Conservation (phyloP, 2,329 filamentous ascomycete genomes). For the Byssoonygena ceratinophila region DNA sequence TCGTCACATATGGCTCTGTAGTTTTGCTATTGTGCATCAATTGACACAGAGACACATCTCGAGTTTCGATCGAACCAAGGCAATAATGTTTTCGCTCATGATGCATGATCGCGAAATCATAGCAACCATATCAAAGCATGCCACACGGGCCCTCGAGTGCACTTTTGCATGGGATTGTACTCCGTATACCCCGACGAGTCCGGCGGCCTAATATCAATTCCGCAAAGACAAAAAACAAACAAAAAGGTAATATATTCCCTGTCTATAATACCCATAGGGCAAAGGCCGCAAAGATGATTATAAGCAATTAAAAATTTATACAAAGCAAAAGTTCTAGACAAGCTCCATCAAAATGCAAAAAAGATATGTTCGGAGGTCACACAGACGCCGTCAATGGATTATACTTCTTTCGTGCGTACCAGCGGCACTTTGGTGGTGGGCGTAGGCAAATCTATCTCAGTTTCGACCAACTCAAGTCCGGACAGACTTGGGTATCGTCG, state of each 20-base stretch:
- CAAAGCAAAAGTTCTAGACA: background rate
- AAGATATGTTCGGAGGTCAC: background rate
- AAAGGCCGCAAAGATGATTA: background rate
- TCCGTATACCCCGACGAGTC: too few species aligned
- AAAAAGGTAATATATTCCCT: slow-evolving; percentile 3
- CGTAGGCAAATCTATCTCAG: slow-evolving; percentile 41
- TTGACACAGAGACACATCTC: too few species aligned
- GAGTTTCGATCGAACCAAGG: background rate
- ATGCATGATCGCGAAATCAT: slow-evolving; percentile 1
- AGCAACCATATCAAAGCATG: background rate
- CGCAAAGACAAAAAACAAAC: too few species aligned
- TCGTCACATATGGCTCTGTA: too few species aligned
- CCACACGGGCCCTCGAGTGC: too few species aligned
- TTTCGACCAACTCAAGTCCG: slow-evolving; percentile 80
- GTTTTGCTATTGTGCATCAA: too few species aligned
- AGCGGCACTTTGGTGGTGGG: slow-evolving; percentile 25
- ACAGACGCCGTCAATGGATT: slow-evolving; percentile 15
- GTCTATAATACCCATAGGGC: background rate
- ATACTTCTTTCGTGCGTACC: slow-evolving; percentile 36
- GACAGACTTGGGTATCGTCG: slow-evolving; percentile 78
- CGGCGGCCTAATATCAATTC: too few species aligned
- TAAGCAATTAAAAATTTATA: slow-evolving; percentile 1
- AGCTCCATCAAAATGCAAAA: background rate
- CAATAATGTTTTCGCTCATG: slow-evolving; percentile 2
- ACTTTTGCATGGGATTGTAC: too few species aligned